phyloP scores from a whole-genome alignment of 1,139 yeast species.

The Yamadazyma blattariae region DNA sequence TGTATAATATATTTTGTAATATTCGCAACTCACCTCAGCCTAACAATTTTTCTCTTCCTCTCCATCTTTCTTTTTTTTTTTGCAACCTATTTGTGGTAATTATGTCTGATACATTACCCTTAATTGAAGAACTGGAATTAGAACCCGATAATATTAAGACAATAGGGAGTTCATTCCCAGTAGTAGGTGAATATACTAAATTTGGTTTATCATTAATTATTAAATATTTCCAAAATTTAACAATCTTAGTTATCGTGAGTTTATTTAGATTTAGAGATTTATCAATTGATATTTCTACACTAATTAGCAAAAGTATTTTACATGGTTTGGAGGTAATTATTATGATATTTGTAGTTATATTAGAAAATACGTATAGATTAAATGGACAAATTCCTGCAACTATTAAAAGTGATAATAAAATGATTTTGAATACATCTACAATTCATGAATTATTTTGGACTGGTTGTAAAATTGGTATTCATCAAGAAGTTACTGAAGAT shows the following conservation, averaged over 20 bases:
- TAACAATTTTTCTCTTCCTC: too few relatives aligned
- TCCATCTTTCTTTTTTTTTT: too few relatives aligned
- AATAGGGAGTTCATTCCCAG: too few relatives aligned
- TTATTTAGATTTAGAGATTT: slow-evolving; percentile 9
- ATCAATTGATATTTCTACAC: slow-evolving; percentile 2
- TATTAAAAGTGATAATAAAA: slow-evolving; percentile 3
- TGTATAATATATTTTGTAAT: too few relatives aligned
- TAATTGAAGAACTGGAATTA: too few relatives aligned
- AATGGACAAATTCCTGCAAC: slow-evolving; percentile 6
- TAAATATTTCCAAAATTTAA: too few relatives aligned
- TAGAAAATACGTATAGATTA: slow-evolving; percentile 7
- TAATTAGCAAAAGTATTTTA: slow-evolving; percentile 2
- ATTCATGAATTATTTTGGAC: slow-evolving; percentile 14
- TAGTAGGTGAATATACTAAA: too few relatives aligned
- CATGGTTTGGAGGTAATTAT: slow-evolving; percentile 8
- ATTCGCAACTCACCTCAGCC: too few relatives aligned
- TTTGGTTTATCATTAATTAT: too few relatives aligned
- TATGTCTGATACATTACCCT: too few relatives aligned
- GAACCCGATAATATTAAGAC: too few relatives aligned
- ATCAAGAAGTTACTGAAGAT: slow-evolving; percentile 1
- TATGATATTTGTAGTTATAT: slow-evolving; percentile 4
- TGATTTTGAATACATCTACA: slow-evolving; percentile 5
- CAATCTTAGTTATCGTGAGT: neutral
- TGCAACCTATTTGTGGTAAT: too few relatives aligned
- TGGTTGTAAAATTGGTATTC: neutral